A percentile compares a stretch with the other conserved stretches of the same genome.
phyloP scores from a whole-genome alignment of 352 stramenopile genomes.

The Plasmopara viticola region DNA sequence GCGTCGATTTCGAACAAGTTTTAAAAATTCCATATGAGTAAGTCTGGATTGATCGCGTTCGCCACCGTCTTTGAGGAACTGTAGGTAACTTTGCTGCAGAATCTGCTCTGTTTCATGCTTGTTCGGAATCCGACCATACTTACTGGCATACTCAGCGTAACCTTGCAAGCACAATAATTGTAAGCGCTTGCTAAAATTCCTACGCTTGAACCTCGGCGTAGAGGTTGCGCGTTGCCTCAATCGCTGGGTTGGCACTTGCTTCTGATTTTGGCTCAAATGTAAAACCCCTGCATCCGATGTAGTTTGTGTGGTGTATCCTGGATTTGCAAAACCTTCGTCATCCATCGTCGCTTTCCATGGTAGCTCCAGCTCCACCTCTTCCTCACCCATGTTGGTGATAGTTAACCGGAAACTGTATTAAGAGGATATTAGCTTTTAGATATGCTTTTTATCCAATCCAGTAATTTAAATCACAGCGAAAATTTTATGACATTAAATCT shows the following conservation, averaged over 20 bases:
- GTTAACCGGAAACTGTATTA: background rate
- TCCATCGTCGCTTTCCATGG: conserved; percentile 41
- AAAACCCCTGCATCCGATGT: conserved; percentile 4
- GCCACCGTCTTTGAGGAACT: conserved; percentile 52
- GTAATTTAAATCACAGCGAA: no score
- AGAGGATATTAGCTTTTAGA: no score
- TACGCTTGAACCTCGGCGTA: conserved; percentile 41
- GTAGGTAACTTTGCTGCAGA: conserved; percentile 41
- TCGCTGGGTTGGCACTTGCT: conserved; percentile 3
- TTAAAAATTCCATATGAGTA: conserved; percentile 52
- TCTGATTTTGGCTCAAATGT: conserved; percentile 11
- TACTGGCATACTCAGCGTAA: conserved; percentile 39
- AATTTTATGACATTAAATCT: background rate
- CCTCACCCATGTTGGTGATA: conserved; percentile 26
- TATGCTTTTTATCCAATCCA: no score
- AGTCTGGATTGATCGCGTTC: conserved; percentile 40
- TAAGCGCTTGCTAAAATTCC: conserved; percentile 65
- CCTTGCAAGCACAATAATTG: conserved; percentile 54
- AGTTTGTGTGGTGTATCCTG: no score
- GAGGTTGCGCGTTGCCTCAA: conserved; percentile 2
- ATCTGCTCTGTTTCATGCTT: conserved; percentile 43
- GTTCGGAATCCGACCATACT: conserved; percentile 33
- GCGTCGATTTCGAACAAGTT: conserved; percentile 62
- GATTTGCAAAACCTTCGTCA: conserved; percentile 34
- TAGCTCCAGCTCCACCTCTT: conserved; percentile 39